These are phyloP conservation scores for Malassezia nana DNA, from an alignment of 1,284 basidiomycete species.

Conservation along the genomic window DNA sequence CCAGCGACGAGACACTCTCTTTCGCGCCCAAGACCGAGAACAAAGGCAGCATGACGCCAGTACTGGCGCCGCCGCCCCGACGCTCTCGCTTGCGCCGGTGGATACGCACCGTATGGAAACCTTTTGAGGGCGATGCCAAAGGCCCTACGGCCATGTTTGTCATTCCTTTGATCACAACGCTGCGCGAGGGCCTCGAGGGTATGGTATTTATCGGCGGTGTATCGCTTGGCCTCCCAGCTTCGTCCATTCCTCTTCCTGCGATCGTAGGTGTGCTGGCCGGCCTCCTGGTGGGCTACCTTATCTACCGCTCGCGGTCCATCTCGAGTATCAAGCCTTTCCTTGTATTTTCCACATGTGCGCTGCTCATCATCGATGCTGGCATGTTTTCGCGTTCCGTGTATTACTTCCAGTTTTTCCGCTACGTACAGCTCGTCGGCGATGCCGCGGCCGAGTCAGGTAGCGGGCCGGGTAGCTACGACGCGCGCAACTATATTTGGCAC, in stretches of 20 bases:
- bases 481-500: constrained; percentile 40
- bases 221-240: constrained; percentile 39
- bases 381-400: constrained; percentile 37
- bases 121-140: constrained; percentile 11
- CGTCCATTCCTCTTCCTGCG: constrained; percentile 41
- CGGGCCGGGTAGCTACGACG: constrained; percentile 37
- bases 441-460: constrained; percentile 32
- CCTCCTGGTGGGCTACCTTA: constrained; percentile 28
- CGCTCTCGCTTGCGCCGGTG: background rate
- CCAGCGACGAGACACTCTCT: background rate
- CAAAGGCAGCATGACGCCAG: background rate
- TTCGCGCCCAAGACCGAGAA: background rate
- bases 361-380: constrained; percentile 41
- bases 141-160: constrained; percentile 30
- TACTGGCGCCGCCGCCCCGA: background rate
- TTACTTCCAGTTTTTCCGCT: constrained; percentile 40
- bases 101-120: background rate
- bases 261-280: constrained; percentile 36
- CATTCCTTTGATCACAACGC: constrained; percentile 42
- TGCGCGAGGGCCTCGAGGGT: constrained; percentile 44
- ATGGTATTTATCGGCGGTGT: constrained; percentile 46
- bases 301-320: constrained; percentile 34
- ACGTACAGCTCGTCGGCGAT: constrained; percentile 35
- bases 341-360: constrained; percentile 33
- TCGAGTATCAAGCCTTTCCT: constrained; percentile 32